Base-by-base conservation (phyloP, 257 asterid species). In the Salvia miltiorrhiza region DNA sequence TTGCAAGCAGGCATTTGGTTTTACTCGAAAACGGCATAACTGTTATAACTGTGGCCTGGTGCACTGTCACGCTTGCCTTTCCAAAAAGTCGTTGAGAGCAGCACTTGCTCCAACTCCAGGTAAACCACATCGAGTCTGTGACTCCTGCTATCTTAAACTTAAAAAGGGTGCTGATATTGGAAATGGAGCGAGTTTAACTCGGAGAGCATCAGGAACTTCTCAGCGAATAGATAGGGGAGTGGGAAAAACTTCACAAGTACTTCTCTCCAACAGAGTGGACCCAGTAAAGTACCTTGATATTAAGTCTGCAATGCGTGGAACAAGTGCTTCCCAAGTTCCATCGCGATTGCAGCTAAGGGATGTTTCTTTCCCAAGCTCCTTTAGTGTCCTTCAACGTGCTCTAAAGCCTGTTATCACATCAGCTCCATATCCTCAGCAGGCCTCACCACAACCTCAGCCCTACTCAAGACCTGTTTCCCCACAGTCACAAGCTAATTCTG, bases 101-200 rank as follows among this genome's bases (percentile, higher is more conserved):
- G 92, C 97, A 10, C 84, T 87, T 33, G 96, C 99, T 66, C 99
- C 98, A 2, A 88, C 91, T 66, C 95, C 97, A 0, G 93, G 96
- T 21, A 94, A 91, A 78, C 99, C 97, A 33, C 96, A 94, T 40
- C 84, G 97, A 6, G 97, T 91, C 12, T 91, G 99, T 65, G 99
- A 94, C 50, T 58, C 86, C 72, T 94, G 99, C 71, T 84, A 83
- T 71, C 10, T 59, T 75, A 91, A 87, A 58, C 87, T 94, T 17
- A 89, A 83, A 54, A 86, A 82, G 74, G 88, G 86, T 8, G 79
- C 86, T 1, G 96, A 91, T 40, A 66, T 60, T 41, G 89, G 85
- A 70, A 80, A 7, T 33, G 47, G 70, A 9, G 65, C 80, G 7
- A 72, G 77, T 61, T 59, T 74, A 16, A 80, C 66, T 65, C 64